Base-by-base conservation (phyloP, 73 alveolate genomes). In the Blepharisma stoltei region DNA sequence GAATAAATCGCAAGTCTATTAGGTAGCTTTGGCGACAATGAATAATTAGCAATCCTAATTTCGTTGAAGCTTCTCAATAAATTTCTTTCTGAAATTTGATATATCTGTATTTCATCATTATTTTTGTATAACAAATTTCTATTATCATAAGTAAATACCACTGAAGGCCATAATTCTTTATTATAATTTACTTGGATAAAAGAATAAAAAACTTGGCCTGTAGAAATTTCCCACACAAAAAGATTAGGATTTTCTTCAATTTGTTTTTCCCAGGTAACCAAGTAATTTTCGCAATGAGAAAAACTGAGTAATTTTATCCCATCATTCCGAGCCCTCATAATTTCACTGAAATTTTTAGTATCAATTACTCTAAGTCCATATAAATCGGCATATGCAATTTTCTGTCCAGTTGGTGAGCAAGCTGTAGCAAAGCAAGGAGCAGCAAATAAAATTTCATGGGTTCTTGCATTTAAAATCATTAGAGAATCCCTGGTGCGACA, bases 221-320 rank as follows among this genome's bases (percentile, higher is more conserved):
- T 18, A 25, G 37, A 8, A 2, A 38, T 60, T n/a, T 60, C 73
- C 73, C 73, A 60, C 47, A 60, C 23, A 14, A 60, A 20, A n/a
- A 60, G 73, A 38, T 60, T 60, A 1, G 73, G 73, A 25, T n/a
- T 18, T 25, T 60, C 73, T 60, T 60, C 73, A 8, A 14, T n/a
- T 14, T n/a, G 73, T 38, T 60, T 60, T 60, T 60, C 73, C 73
- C 73, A 60, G 73, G 73, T 1, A 60, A 60, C 73, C 45, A 60
- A 25, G 47, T 60, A 60, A 4, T 5, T 60, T n/a, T 14, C 73
- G 4, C 73, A 60, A 9, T 60, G n/a, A 38, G 73, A 60, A 60
- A 60, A 60, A 38, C 23, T n/a, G 14, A 60, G 73, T 2, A 60
- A 38, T 38, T 60, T n/a, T 8, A 60, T 38, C 46, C 23, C 23